Percentiles rank a stretch among this genome's conserved stretches.
Conservation (phyloP, 1,284 basidiomycete genomes). For the Boletus mariae region DNA sequence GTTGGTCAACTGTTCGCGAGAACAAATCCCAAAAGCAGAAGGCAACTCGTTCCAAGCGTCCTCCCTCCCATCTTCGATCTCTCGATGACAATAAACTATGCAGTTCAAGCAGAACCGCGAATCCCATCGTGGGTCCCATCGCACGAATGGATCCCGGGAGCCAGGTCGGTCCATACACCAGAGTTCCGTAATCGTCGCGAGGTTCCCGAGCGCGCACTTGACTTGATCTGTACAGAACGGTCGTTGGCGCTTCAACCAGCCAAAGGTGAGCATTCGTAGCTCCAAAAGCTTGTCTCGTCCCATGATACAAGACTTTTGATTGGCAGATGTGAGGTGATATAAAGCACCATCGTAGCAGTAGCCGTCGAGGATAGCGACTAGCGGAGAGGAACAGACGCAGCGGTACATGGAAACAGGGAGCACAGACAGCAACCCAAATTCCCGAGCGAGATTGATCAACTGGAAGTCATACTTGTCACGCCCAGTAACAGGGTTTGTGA, state of each 20-base stretch:
- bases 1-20: conserved; percentile 15
- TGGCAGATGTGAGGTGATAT: conserved; percentile 18
- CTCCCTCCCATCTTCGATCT: conserved; percentile 26
- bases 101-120: conserved; percentile 23
- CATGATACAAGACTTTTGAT: conserved; percentile 28
- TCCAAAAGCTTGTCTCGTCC: conserved; percentile 26
- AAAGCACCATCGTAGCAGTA: conserved; percentile 19
- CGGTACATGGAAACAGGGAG: conserved; percentile 28
- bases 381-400: conserved; percentile 19
- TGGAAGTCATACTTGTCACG: conserved; percentile 28
- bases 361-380: conserved; percentile 23
- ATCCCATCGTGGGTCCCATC: conserved; percentile 25
- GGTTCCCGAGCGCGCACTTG: conserved; percentile 21
- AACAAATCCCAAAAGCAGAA: conserved; percentile 21
- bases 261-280: conserved; percentile 19
- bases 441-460: conserved; percentile 25
- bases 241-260: conserved; percentile 17
- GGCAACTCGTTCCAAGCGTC: conserved; percentile 23
- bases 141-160: conserved; percentile 23
- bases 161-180: conserved; percentile 18
- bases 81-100: conserved; percentile 22
- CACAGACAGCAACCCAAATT: conserved; percentile 22
- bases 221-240: conserved; percentile 20
- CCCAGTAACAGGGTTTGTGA: conserved; percentile 18
- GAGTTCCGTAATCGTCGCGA: conserved; percentile 20